Percentiles rank a stretch among this genome's conserved stretches.
Conservation (phyloP, 805 yeast species). For the Yamadazyma laniorum region DNA sequence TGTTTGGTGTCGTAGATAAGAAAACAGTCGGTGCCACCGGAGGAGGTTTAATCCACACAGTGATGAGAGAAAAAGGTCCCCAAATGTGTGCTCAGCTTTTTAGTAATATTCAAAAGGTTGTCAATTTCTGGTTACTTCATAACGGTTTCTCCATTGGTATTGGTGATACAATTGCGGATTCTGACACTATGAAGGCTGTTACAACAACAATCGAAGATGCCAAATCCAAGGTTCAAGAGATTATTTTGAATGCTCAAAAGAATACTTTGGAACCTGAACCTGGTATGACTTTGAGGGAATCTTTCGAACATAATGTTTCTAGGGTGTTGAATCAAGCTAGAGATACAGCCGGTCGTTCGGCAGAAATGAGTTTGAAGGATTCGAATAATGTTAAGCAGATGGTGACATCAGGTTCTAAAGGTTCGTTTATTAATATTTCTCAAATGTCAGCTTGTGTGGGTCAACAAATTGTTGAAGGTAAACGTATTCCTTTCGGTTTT, state of each 20-base stretch:
- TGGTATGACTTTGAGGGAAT: conserved; percentile 99
- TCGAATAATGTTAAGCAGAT: conserved; percentile 95
- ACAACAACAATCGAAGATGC: conserved; percentile 93
- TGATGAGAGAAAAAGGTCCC: conserved; percentile 97
- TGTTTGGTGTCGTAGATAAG: conserved; percentile 97
- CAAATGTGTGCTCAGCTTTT: conserved; percentile 83
- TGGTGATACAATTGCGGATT: conserved; percentile 99
- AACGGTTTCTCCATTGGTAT: conserved; percentile 98
- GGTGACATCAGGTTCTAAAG: conserved; percentile 99
- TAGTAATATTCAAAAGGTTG: conserved; percentile 91
- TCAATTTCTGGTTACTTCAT: conserved; percentile 93
- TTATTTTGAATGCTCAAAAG: conserved; percentile 87
- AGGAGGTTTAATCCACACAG: conserved; percentile 97
- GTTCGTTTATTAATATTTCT: conserved; percentile 97
- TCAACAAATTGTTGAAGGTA: conserved; percentile 99
- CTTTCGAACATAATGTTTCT: conserved; percentile 95
- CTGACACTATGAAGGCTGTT: conserved; percentile 90
- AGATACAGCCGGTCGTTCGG: conserved; percentile 98
- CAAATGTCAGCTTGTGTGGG: conserved; percentile 99
- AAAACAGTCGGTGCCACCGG: conserved; percentile 98
- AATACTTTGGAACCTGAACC: conserved; percentile 91
- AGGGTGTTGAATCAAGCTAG: conserved; percentile 96
- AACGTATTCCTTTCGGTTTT: conserved; percentile 97
- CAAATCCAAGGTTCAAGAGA: conserved; percentile 90
- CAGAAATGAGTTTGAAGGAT: conserved; percentile 93